Evolutionary conservation across 2,329 filamentous ascomycete species (phyloP).

Genomic region (Kalaharituber pfeilii): DNA sequence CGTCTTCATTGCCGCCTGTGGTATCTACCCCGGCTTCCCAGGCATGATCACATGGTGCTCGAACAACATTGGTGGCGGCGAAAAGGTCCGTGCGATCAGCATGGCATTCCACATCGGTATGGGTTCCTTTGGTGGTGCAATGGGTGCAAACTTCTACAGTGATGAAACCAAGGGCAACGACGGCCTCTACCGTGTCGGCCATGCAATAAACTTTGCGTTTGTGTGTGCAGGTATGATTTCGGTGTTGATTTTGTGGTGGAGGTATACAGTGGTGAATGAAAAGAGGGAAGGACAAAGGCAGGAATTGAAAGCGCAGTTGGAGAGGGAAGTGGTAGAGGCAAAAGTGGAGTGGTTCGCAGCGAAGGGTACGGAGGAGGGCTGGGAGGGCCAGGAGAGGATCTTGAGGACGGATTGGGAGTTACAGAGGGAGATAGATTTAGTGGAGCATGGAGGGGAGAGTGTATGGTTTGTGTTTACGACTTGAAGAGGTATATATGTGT

Average conservation of each 20-base stretch:
- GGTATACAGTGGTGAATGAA: constrained; percentile 42
- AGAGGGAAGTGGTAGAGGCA: constrained; percentile 5
- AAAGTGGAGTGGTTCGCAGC: constrained; percentile 8
- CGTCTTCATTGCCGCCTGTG: constrained; percentile 31
- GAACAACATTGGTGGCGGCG: constrained; percentile 31
- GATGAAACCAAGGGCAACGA: constrained; percentile 26
- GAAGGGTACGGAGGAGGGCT: not conserved
- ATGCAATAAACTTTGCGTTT: constrained; percentile 36
- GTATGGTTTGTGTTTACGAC: constrained; percentile 17
- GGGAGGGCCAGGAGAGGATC: not conserved
- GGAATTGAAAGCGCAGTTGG: constrained; percentile 17
- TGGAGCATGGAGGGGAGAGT: constrained; percentile 12
- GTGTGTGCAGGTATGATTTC: constrained; percentile 33
- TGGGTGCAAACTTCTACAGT: constrained; percentile 42
- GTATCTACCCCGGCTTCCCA: constrained; percentile 32
- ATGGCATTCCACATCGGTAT: constrained; percentile 33
- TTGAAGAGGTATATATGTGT: too few species aligned
- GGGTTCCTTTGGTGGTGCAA: constrained; percentile 30
- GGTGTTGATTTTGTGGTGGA: constrained; percentile 30
- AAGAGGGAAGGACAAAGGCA: constrained; percentile 34
- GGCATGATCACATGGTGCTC: constrained; percentile 32
- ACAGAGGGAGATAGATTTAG: constrained; percentile 11
- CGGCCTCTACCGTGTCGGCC: constrained; percentile 36
- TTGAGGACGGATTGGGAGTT: constrained; percentile 1
- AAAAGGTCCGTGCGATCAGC: constrained; percentile 29